Evolutionary conservation across 2,329 filamentous ascomycete genomes (phyloP).

Genomic region (Immersiporthe knoxdaviesiana): DNA sequence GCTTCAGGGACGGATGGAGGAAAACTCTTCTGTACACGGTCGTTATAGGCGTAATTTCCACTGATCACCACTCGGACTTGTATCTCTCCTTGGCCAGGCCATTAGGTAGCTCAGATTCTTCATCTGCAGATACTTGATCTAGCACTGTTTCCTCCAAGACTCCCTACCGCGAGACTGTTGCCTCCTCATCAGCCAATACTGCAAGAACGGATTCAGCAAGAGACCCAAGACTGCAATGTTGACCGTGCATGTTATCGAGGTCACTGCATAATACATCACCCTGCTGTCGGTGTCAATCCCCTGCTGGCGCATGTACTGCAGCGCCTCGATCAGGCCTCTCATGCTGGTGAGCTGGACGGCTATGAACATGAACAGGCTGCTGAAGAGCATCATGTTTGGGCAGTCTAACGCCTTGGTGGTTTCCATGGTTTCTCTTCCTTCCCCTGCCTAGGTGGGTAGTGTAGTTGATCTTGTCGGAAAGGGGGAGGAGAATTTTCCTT

Average conservation of each 20-base stretch:
- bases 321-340: slow-evolving; percentile 10
- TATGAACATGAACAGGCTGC: slow-evolving; percentile 1
- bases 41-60: not conserved
- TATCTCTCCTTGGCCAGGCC: not conserved
- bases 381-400: not conserved
- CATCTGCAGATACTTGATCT: not conserved
- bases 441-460: not conserved
- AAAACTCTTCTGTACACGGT: not conserved
- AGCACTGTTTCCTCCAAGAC: not conserved
- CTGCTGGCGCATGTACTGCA: not conserved
- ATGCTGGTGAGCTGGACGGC: slow-evolving; percentile 3
- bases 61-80: slow-evolving; percentile 1
- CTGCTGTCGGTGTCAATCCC: not conserved
- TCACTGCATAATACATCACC: not conserved
- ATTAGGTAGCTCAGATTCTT: not conserved
- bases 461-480: not conserved
- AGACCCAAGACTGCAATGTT: not conserved
- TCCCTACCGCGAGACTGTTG: not conserved
- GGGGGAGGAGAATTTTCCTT: no score
- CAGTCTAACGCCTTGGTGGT: not conserved
- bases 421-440: no score
- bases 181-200: not conserved
- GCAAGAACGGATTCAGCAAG: not conserved
- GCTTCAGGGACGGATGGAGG: not conserved
- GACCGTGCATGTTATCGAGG: not conserved